Base-by-base conservation (phyloP, 1,139 yeast genomes). In the Candida glucosophila region DNA sequence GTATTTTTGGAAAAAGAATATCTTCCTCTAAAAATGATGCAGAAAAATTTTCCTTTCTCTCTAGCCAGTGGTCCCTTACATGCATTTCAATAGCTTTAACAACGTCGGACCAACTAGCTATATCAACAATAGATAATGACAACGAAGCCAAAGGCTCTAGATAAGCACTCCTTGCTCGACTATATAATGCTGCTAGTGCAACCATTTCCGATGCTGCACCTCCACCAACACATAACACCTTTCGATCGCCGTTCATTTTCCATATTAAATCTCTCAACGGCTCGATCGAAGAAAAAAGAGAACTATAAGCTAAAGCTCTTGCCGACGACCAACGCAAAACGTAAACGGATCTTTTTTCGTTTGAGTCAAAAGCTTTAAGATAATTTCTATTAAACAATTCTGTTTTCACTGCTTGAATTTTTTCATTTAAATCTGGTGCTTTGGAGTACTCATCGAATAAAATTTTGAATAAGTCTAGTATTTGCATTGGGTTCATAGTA, bases 171-270 rank as follows among this genome's bases (percentile, higher is more conserved):
- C 69, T 66, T 10, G 62, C 47, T 29, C 70, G 50, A 25, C 75
- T 54, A 39, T 72, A 76, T 0, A 78, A 60, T 11, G 86, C 67
- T 0, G 73, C 74, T 22, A 82, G 44, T 0, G 82, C 93, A 11
- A 77, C 77, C 13, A 83, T 52, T 44, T 85, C 95, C 2, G 88
- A 82, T 3, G 88, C 81, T 0, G 95, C 95, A 13, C 95, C 95
- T 12, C 93, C 95, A 9, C 95, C 95, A 22, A 85, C 64, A 40
- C 79, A 72, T 20, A 83, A 47, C 0, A 76, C 70, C 6, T 63
- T 55, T 12, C 53, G 50, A 4, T 39, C 29, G 5, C 32, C 27
- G 2, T 50, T 50, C 5, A 55, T 52, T 21, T 56, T 55, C 17
- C 41, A 39, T 11, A 73, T 42, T 6, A 66, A 31, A 3, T 55